Evolutionary conservation across 768 basidiomycete genomes (phyloP).

Genomic region (Porphyrellus cyaneotinctus): DNA sequence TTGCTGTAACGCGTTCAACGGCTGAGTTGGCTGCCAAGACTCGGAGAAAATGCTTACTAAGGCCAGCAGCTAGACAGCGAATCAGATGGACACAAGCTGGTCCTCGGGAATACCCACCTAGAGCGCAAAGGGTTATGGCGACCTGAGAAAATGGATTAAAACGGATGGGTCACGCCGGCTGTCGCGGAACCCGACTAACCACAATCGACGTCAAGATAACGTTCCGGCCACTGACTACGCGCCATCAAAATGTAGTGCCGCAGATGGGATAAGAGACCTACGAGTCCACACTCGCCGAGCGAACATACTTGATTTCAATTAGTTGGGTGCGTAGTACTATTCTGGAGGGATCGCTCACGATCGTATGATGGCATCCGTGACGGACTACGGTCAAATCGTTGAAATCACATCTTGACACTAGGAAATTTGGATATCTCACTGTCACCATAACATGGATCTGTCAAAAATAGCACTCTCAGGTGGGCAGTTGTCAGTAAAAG

Average conservation of each 20-base stretch:
- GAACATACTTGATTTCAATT: slow-evolving; percentile 38
- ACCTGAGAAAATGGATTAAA: slow-evolving; percentile 23
- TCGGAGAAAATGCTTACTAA: slow-evolving; percentile 2
- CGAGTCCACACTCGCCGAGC: slow-evolving; percentile 45
- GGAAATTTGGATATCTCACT: slow-evolving; percentile 31
- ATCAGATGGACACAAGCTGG: background rate
- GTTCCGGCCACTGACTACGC: slow-evolving; percentile 40
- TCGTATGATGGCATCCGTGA: slow-evolving; percentile 48
- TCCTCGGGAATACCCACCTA: slow-evolving; percentile 36
- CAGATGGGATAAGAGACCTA: slow-evolving; percentile 26
- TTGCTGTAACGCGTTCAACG: slow-evolving; percentile 32
- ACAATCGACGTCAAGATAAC: slow-evolving; percentile 39
- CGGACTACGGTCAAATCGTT: slow-evolving; percentile 32
- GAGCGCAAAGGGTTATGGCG: slow-evolving; percentile 37
- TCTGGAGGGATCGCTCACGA: slow-evolving; percentile 18
- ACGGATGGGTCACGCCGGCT: background rate
- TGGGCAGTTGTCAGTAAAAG: background rate
- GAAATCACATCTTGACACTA: background rate
- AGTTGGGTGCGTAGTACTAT: background rate
- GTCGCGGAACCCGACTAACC: slow-evolving; percentile 33
- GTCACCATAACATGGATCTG: slow-evolving; percentile 53
- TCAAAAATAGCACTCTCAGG: background rate
- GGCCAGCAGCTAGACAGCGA: slow-evolving; percentile 5
- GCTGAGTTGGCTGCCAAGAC: background rate
- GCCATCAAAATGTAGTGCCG: slow-evolving; percentile 26